phyloP scores from a whole-genome alignment of 208 protist genomes.

The Wallacemonas sp. region DNA sequence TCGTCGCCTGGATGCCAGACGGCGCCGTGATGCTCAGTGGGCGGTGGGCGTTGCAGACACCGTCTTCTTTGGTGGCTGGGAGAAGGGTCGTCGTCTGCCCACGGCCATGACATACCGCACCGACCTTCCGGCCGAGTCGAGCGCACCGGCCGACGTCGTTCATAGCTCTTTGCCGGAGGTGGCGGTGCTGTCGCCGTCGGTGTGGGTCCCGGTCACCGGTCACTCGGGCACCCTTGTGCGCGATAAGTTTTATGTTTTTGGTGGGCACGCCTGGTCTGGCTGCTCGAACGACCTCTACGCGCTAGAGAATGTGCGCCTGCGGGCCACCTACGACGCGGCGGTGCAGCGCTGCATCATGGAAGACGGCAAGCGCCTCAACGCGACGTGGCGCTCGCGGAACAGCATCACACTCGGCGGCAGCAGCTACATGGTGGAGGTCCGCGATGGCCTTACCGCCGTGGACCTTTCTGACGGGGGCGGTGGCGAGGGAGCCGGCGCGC shows the following conservation, averaged over 20 bases:
- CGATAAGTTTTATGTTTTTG: constrained; percentile 54
- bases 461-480: neutral
- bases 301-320: constrained; percentile 21
- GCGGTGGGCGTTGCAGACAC: constrained; percentile 18
- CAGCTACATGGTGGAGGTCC: neutral
- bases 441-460: constrained; percentile 1
- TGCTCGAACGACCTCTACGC: constrained; percentile 25
- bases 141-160: neutral
- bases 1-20: neutral
- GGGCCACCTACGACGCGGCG: neutral
- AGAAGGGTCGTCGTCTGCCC: constrained; percentile 27
- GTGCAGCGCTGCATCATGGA: neutral
- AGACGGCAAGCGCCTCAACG: constrained; percentile 4
- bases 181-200: neutral
- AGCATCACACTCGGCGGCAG: constrained; percentile 4
- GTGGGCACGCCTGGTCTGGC: constrained; percentile 41
- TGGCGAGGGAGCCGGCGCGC: neutral
- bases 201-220: constrained; percentile 26
- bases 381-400: constrained; percentile 5
- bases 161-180: neutral
- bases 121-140: constrained; percentile 7
- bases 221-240: constrained; percentile 35
- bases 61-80: constrained; percentile 63
- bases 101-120: constrained; percentile 20
- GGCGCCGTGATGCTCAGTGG: constrained; percentile 3